Percentiles rank a stretch among this genome's conserved stretches.
Evolutionary conservation across 495 filamentous ascomycete species (phyloP).

Genomic region (Daldinia childiae): DNA sequence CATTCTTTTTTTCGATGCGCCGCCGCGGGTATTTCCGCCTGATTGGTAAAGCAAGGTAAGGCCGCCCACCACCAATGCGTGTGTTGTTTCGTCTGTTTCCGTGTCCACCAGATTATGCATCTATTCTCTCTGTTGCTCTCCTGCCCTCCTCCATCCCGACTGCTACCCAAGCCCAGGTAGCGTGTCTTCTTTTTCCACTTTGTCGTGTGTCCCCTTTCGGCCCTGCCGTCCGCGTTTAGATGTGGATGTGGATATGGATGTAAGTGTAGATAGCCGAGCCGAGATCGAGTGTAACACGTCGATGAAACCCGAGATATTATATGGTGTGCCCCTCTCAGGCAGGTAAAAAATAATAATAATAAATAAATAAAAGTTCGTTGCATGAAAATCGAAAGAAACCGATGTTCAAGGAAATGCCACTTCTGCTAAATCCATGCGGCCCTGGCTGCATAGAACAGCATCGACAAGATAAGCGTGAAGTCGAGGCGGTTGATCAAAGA

Average conservation of each 20-base stretch:
- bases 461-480: background rate
- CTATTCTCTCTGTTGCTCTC: slow-evolving; percentile 13
- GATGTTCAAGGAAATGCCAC: background rate
- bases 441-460: no score
- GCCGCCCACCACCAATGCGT: slow-evolving; percentile 27
- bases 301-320: slow-evolving; percentile 28
- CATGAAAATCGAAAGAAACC: background rate
- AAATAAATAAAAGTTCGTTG: no score
- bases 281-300: slow-evolving; percentile 35
- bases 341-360: background rate
- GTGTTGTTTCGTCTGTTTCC: slow-evolving; percentile 19
- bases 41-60: slow-evolving; percentile 41
- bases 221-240: slow-evolving; percentile 5
- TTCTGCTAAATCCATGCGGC: background rate
- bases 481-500: background rate
- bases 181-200: background rate
- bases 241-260: background rate
- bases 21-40: slow-evolving; percentile 24
- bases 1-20: slow-evolving; percentile 20
- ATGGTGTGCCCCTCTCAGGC: slow-evolving; percentile 12
- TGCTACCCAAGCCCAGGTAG: background rate
- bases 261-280: slow-evolving; percentile 37
- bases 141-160: background rate
- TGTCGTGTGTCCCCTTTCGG: background rate
- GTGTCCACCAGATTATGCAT: slow-evolving; percentile 39